Evolutionary conservation across 805 yeast species (phyloP).

Genomic region (Cyberlindnera japonica): DNA sequence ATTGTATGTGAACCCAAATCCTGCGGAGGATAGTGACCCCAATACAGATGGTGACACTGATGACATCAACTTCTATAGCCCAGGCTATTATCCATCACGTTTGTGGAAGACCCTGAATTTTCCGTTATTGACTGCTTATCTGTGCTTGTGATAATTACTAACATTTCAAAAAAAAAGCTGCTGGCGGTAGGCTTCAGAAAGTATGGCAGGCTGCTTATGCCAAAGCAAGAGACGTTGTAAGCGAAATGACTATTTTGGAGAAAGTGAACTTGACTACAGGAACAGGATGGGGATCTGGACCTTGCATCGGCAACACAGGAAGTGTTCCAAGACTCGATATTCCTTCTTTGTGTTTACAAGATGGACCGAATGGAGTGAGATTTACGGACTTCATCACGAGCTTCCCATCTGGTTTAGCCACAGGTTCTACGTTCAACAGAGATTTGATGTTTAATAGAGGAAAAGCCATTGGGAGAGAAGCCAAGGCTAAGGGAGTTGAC

Average conservation of each 20-base stretch:
- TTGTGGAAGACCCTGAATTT: slow-evolving; percentile 13
- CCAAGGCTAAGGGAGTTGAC: slow-evolving; percentile 50
- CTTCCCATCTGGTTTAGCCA: slow-evolving; percentile 57
- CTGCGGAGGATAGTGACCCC: slow-evolving; percentile 8
- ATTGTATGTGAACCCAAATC: slow-evolving; percentile 24
- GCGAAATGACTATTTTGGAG: slow-evolving; percentile 53
- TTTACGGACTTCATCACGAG: slow-evolving; percentile 52
- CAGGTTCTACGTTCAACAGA: slow-evolving; percentile 55
- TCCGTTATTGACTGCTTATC: no score
- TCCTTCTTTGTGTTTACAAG: slow-evolving; percentile 55
- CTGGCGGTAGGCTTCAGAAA: slow-evolving; percentile 45
- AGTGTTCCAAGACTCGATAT: slow-evolving; percentile 51
- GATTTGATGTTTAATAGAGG: slow-evolving; percentile 51
- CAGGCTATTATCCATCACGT: slow-evolving; percentile 26
- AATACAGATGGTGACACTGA: slow-evolving; percentile 14
- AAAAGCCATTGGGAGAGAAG: slow-evolving; percentile 54
- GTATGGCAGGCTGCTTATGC: slow-evolving; percentile 57
- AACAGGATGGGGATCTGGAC: slow-evolving; percentile 60
- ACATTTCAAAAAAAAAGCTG: slow-evolving; percentile 20
- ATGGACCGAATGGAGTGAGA: slow-evolving; percentile 60
- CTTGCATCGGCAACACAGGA: slow-evolving; percentile 61
- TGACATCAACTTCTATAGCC: slow-evolving; percentile 22
- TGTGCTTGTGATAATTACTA: slow-evolving; percentile 6
- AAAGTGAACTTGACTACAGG: slow-evolving; percentile 63
- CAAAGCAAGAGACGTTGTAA: slow-evolving; percentile 51